Evolutionary conservation across 768 basidiomycete genomes (phyloP).

Genomic region (Suillus paluster): DNA sequence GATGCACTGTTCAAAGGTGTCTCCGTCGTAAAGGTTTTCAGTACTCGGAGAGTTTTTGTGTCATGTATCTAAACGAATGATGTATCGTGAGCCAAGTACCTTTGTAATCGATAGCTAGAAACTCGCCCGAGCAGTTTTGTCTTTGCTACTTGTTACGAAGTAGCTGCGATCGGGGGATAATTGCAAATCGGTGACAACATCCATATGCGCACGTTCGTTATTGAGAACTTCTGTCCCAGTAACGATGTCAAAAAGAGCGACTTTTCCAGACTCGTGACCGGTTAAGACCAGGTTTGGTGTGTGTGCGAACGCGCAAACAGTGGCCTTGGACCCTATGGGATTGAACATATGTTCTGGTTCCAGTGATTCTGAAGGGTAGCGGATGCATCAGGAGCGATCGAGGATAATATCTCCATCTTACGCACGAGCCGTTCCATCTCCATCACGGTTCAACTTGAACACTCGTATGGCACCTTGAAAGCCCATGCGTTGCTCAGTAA

Average conservation of each 20-base stretch:
- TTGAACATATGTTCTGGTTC: slow-evolving; percentile 82
- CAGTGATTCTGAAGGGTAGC: slow-evolving; percentile 58
- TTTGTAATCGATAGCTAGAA: neutral
- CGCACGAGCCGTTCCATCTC: slow-evolving; percentile 83
- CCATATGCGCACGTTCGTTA: slow-evolving; percentile 89
- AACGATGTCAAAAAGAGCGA: slow-evolving; percentile 88
- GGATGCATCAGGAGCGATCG: slow-evolving; percentile 8
- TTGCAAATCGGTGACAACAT: slow-evolving; percentile 91
- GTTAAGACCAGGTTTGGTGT: slow-evolving; percentile 82
- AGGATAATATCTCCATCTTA: neutral
- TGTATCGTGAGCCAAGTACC: neutral
- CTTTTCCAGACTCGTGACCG: slow-evolving; percentile 96
- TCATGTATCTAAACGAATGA: slow-evolving; percentile 69
- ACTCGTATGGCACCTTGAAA: slow-evolving; percentile 89
- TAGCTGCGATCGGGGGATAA: slow-evolving; percentile 89
- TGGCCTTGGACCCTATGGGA: slow-evolving; percentile 94
- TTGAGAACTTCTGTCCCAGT: slow-evolving; percentile 80
- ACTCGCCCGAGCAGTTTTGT: slow-evolving; percentile 88
- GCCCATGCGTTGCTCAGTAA: slow-evolving; percentile 98
- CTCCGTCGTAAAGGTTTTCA: slow-evolving; percentile 93
- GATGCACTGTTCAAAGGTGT: slow-evolving; percentile 96
- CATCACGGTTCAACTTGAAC: slow-evolving; percentile 83
- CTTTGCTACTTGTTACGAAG: slow-evolving; percentile 95
- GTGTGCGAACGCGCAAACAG: slow-evolving; percentile 90
- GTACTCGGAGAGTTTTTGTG: slow-evolving; percentile 82